A percentile compares a stretch with the other conserved stretches of the same genome.
phyloP scores from a whole-genome alignment of 2,329 filamentous ascomycete genomes.

The Pseudogymnoascus sp. region DNA sequence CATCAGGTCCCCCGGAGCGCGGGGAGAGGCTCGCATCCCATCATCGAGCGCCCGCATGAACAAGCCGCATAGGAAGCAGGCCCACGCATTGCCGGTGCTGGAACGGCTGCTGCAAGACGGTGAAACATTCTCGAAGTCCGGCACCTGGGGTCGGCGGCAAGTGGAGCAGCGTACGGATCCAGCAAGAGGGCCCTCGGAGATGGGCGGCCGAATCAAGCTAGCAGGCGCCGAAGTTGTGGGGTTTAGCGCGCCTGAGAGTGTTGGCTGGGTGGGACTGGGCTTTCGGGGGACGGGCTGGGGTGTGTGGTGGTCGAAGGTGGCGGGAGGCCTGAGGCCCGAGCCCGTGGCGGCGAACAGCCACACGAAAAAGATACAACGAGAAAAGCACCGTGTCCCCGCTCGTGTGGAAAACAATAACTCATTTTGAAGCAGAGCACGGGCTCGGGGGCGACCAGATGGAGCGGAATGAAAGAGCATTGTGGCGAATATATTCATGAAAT shows the following conservation, averaged over 20 bases:
- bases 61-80: not conserved
- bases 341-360: not conserved
- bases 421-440: not conserved
- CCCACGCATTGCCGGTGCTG: slow-evolving; percentile 1
- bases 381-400: not conserved
- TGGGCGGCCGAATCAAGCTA: slow-evolving; percentile 9
- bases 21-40: not conserved
- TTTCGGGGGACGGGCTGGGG: not conserved
- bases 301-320: not conserved
- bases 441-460: not conserved
- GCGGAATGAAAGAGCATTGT: not conserved
- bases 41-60: not conserved
- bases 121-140: slow-evolving; percentile 11
- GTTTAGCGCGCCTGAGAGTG: slow-evolving; percentile 6
- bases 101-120: not conserved
- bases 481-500: not conserved
- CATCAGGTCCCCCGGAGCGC: not conserved
- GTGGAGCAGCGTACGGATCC: slow-evolving; percentile 6
- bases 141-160: slow-evolving; percentile 3
- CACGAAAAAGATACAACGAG: slow-evolving; percentile 10
- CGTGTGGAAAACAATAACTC: not conserved
- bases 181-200: slow-evolving; percentile 4
- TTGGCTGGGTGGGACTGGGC: not conserved
- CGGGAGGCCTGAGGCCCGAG: slow-evolving; percentile 8
- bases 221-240: slow-evolving; percentile 10